Evolutionary conservation across 2,329 filamentous ascomycete species (phyloP), one percentile per base, ranked within the genome.

Genomic region (Aspergillus quadricinctus): DNA sequence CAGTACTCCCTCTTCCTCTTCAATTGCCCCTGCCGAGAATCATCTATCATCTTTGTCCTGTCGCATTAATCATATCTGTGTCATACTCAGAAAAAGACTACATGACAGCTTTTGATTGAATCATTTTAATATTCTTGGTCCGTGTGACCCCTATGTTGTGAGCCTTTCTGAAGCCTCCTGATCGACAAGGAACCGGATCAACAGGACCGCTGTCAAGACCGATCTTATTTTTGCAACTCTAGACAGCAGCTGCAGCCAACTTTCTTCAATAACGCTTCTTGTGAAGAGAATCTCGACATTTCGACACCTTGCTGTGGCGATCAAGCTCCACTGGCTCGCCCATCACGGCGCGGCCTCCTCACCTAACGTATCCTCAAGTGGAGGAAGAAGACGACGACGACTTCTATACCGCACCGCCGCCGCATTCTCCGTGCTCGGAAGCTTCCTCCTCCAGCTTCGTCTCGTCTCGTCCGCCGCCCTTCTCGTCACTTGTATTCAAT

Each of bases 401-500:
- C 59, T 71, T 69, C 59, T 73, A 73, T 67, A 73, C 68, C 51
- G 68, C 69, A 54, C 73, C 72, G 58, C 75, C 75, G 54, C 67
- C 68, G 50, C 73, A 72, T 64, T 71, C 70, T 25, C 74, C 71
- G 40, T 66, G 61, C 54, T 70, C 70, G 35, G 70, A 72, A 64
- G 69, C 76, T 54, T 77, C 78, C 60, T 74, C 78, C 45, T 77
- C 80, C 50, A 73, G 72, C 71, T 75, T 78, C 70, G 78, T 82
- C 61, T 83, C 82, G 58, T 75, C 77, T 56, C 74, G 77, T 56
- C 84, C 84, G 60, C 84, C 84, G 60, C 82, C 84, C 59, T 87
- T 87, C 74, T 85, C 83, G 56, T 84, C 84, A 35, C 82, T 86
- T 69, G 85, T 84, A 72, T 84, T 83, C 66, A 73, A 79, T 43